Conservation (phyloP, 176 grass and related monocot genomes). For the Olyra latifolia region DNA sequence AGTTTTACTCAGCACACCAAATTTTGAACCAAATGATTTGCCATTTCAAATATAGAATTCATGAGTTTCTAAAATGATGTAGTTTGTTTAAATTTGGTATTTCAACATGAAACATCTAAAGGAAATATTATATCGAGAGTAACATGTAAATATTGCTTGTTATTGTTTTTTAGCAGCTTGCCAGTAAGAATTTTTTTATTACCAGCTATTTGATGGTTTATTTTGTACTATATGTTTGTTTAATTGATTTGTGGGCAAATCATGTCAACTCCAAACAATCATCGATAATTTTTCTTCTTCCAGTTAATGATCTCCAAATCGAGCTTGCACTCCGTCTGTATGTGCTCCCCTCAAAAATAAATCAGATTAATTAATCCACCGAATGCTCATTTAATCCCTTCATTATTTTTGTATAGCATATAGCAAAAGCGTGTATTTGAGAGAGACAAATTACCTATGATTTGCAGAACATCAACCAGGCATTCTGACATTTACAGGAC, state of each 20-base stretch:
- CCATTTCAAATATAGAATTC: too few species aligned
- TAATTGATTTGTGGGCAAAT: background rate
- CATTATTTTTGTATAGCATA: background rate
- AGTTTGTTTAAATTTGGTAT: too few species aligned
- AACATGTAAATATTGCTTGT: background rate
- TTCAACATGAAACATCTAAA: background rate
- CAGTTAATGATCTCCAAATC: background rate
- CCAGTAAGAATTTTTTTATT: background rate
- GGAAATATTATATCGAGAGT: background rate
- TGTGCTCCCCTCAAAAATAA: background rate
- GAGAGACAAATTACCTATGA: background rate
- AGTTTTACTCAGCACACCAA: too few species aligned
- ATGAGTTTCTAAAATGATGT: too few species aligned
- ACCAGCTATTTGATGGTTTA: background rate
- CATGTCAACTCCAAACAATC: background rate
- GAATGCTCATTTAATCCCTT: background rate
- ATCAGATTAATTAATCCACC: background rate
- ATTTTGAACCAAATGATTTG: too few species aligned
- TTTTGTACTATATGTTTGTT: background rate
- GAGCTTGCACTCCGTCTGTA: background rate
- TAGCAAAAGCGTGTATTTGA: background rate
- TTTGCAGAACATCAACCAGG: background rate
- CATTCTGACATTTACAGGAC: background rate
- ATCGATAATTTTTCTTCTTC: background rate
- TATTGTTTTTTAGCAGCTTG: background rate